Evolutionary conservation across 2,329 filamentous ascomycete genomes (phyloP).

Genomic region (Emmonsiellopsis sp.): DNA sequence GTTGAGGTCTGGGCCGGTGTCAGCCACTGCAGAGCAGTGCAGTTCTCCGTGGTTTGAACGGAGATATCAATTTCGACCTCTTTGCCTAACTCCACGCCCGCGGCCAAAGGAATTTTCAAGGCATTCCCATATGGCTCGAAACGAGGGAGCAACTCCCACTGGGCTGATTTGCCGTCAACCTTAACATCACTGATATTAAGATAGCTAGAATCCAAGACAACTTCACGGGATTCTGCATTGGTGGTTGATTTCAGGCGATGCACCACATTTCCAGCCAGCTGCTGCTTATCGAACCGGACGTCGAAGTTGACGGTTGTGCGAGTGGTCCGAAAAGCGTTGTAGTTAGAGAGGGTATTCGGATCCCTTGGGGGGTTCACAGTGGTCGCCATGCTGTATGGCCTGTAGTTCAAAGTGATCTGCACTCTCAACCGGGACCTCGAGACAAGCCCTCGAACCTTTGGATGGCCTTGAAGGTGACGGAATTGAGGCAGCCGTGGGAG

Average conservation of each 20-base stretch:
- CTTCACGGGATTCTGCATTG: conserved; percentile 60
- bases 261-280: conserved; percentile 65
- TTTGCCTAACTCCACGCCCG: conserved; percentile 37
- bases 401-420: not conserved
- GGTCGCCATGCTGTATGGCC: conserved; percentile 20
- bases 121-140: conserved; percentile 56
- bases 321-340: conserved; percentile 73
- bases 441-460: not conserved
- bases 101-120: conserved; percentile 39
- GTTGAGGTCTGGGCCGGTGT: conserved; percentile 88
- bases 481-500: too few species aligned
- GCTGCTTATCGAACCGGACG: conserved; percentile 73
- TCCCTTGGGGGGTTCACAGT: conserved; percentile 51
- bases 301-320: conserved; percentile 75
- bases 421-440: not conserved
- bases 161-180: conserved; percentile 53
- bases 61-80: conserved; percentile 49
- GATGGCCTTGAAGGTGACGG: not conserved
- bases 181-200: conserved; percentile 64
- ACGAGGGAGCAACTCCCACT: conserved; percentile 63
- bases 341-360: conserved; percentile 86
- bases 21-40: conserved; percentile 92
- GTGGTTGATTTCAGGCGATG: conserved; percentile 70
- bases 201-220: conserved; percentile 81
- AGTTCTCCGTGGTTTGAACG: conserved; percentile 73